Evolutionary conservation across 768 basidiomycete genomes (phyloP).

Genomic region (Hericium coralloides): DNA sequence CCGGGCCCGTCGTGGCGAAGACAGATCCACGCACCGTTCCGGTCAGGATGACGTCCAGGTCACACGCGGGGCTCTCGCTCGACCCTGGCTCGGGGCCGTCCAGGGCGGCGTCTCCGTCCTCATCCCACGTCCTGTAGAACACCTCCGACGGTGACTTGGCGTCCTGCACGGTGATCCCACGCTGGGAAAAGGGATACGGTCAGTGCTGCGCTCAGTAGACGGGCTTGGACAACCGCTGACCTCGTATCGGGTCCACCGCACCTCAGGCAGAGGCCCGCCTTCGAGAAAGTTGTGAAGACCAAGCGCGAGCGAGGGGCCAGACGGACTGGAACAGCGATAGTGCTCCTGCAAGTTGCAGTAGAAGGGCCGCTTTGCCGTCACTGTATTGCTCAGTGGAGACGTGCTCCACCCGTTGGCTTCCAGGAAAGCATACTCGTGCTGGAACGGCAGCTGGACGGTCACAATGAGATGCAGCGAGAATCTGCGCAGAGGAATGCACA

Average conservation of each 20-base stretch:
- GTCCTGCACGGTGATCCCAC: conserved; percentile 4
- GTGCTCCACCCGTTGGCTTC: not conserved
- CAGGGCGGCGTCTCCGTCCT: not conserved
- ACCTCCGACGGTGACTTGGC: not conserved
- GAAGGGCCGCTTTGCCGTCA: not conserved
- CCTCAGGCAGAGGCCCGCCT: not conserved
- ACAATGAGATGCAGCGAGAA: not conserved
- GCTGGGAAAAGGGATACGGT: not conserved
- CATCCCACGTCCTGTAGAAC: conserved; percentile 7
- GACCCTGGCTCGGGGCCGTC: not conserved
- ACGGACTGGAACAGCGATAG: not conserved
- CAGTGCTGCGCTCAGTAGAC: not conserved
- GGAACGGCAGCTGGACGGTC: not conserved
- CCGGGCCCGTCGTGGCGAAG: not conserved
- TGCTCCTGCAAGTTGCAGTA: conserved; percentile 11
- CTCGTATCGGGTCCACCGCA: conserved; percentile 3
- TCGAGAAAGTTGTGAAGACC: not conserved
- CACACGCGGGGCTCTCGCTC: not conserved
- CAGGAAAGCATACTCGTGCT: not conserved
- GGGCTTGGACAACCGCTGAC: not conserved
- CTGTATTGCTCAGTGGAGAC: not conserved
- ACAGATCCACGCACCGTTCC: not conserved
- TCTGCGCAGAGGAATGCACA: not conserved
- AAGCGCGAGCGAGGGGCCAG: not conserved
- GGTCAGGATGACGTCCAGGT: conserved; percentile 12